Evolutionary conservation across 352 stramenopile species (phyloP).

Genomic region (Phytopythium cucurbitacearum): DNA sequence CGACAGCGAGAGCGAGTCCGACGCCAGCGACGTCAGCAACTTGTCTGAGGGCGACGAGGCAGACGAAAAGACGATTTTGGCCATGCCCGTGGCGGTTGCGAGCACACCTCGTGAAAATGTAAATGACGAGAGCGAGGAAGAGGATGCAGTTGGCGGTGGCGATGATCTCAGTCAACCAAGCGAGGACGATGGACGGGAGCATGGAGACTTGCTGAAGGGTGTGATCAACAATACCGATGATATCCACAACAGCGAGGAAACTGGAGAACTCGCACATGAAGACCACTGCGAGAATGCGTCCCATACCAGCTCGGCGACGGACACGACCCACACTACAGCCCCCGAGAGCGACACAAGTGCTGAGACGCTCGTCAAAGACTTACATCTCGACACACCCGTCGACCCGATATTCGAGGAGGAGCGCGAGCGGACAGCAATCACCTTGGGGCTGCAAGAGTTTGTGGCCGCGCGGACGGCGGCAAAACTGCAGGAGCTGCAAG

Average conservation of each 20-base stretch:
- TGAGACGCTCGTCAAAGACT: too few relatives aligned
- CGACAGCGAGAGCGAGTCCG: slow-evolving; percentile 31
- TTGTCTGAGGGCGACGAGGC: slow-evolving; percentile 56
- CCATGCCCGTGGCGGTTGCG: slow-evolving; percentile 24
- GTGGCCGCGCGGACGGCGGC: slow-evolving; percentile 26
- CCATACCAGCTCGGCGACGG: too few relatives aligned
- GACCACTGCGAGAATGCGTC: too few relatives aligned
- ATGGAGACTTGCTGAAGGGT: too few relatives aligned
- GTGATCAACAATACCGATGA: too few relatives aligned
- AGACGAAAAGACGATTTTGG: slow-evolving; percentile 50
- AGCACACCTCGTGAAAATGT: not conserved
- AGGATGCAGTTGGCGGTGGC: not conserved
- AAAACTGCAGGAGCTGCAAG: slow-evolving; percentile 34
- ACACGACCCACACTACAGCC: too few relatives aligned
- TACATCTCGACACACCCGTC: too few relatives aligned
- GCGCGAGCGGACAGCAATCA: slow-evolving; percentile 7
- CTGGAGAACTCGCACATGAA: too few relatives aligned
- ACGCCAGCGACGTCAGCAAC: slow-evolving; percentile 65
- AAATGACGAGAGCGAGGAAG: slow-evolving; percentile 7
- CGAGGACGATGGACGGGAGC: not conserved
- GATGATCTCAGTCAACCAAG: not conserved
- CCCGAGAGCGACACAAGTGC: too few relatives aligned
- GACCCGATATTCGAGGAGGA: not conserved
- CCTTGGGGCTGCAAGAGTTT: slow-evolving; percentile 30
- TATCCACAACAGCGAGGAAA: too few relatives aligned